Evolutionary conservation across 306 rosid genomes (phyloP).

Genomic region (Fagus sylvatica): DNA sequence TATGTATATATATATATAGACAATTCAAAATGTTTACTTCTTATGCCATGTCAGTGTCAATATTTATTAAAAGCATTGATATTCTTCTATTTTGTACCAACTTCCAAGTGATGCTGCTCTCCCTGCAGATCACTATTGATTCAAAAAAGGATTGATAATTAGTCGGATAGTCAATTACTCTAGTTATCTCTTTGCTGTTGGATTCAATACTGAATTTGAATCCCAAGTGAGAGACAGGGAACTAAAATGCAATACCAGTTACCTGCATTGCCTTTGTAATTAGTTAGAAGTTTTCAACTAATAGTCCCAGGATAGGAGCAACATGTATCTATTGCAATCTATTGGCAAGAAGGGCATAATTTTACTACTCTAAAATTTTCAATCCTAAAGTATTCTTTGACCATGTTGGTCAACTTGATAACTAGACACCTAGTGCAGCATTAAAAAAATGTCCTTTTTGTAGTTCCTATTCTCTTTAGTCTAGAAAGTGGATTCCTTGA

Average conservation of each 20-base stretch:
- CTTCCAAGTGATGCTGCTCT: too few species aligned
- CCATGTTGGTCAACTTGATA: too few species aligned
- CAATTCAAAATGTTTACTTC: not conserved
- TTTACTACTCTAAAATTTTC: not conserved
- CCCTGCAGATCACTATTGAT: too few species aligned
- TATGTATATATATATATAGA: not conserved
- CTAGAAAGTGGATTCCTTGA: too few species aligned
- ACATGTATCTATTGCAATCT: not conserved
- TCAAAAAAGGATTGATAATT: too few species aligned
- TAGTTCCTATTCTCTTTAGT: too few species aligned
- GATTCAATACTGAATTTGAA: too few species aligned
- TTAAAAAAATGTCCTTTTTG: too few species aligned
- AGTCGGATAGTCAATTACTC: too few species aligned
- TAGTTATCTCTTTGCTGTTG: not conserved
- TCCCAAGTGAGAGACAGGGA: not conserved
- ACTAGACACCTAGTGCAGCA: too few species aligned
- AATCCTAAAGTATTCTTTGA: not conserved
- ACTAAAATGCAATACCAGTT: not conserved
- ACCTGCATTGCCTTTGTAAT: not conserved
- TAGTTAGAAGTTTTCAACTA: not conserved
- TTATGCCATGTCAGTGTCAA: not conserved
- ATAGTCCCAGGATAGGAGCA: not conserved
- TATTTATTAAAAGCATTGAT: not conserved
- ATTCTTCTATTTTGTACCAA: not conserved
- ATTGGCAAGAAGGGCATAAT: conserved; percentile 3